Evolutionary conservation across 2,329 filamentous ascomycete species (phyloP).

Genomic region (Xylariales sp.): DNA sequence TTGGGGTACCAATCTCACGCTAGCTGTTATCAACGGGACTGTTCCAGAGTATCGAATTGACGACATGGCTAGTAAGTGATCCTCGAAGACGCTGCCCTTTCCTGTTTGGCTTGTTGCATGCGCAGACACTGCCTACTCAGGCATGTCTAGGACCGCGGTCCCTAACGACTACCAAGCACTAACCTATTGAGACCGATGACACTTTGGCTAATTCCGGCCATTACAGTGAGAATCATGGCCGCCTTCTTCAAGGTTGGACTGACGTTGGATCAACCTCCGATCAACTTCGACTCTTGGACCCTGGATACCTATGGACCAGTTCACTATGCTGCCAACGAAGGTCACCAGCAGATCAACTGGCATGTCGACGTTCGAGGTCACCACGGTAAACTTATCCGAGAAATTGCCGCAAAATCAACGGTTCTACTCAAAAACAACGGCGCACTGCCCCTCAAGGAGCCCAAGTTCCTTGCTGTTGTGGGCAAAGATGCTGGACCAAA

Average conservation of each 20-base stretch:
- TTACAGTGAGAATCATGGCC: constrained; percentile 76
- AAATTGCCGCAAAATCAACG: constrained; percentile 72
- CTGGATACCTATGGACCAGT: constrained; percentile 66
- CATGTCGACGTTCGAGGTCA: constrained; percentile 79
- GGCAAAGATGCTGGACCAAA: constrained; percentile 81
- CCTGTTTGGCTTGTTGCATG: no score
- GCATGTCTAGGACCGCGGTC: no score
- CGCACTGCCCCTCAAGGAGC: constrained; percentile 70
- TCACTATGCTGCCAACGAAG: constrained; percentile 58
- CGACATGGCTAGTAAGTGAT: constrained; percentile 89
- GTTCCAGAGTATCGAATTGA: constrained; percentile 83
- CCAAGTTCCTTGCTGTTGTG: constrained; percentile 71
- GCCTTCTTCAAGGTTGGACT: constrained; percentile 63
- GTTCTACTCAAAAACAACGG: constrained; percentile 86
- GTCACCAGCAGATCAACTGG: constrained; percentile 66
- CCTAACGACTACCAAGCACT: no score
- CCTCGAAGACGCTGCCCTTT: no score
- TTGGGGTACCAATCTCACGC: constrained; percentile 84
- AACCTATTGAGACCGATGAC: no score
- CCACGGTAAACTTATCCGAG: constrained; percentile 68
- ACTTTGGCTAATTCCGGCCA: no score
- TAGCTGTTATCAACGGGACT: constrained; percentile 85
- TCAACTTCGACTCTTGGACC: constrained; percentile 90
- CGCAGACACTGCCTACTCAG: no score
- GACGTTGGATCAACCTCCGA: constrained; percentile 42